Base-by-base conservation (phyloP, 306 rosid genomes). In the Vigna unguiculata region DNA sequence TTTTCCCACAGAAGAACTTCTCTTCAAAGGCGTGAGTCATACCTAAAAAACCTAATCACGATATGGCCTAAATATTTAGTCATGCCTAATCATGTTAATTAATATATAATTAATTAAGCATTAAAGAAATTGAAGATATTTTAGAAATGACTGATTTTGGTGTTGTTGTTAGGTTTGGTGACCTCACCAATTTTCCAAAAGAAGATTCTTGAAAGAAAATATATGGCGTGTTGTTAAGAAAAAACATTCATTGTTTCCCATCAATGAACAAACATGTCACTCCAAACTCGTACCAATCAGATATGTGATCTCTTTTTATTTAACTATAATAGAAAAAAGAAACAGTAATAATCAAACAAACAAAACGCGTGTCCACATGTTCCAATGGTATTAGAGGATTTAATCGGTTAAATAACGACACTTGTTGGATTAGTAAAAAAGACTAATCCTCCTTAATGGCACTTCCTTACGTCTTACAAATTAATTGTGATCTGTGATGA, bases 151-250 rank as follows among this genome's bases (percentile, higher is more conserved):
- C 43, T 2, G 6, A 64, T 52, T n/a, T 11, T 62, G 7, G 48
- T 47, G 17, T 20, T 75, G 5, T 75, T 3, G 40, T 34, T 49
- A 3, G 79, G 67, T 75, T 36, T 20, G 72, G 22, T 64, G 43
- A 15, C 51, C 52, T 48, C 73, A 16, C 54, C 6, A 6, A 40
- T 75, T 46, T 5, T 49, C 65, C 16, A 54, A 54, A 63, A 16
- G 43, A 38, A n/a, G 53, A 77, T 41, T n/a, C 74, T 25, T 11
- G 9, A 47, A 43, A 25, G 14, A 41, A 66, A 43, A 65, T 53
- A 65, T 53, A 17, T 41, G 21, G 24, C 1, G 5, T 17, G 5
- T 15, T 68, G 4, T 21, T 69, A 6, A 46, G 5, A 3, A 17
- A 65, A 67, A 16, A 34, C 7, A 57, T 30, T 30, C 1, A 9